Evolutionary conservation across 2,329 filamentous ascomycete species (phyloP).

Genomic region (Dactylella cylindrospora): DNA sequence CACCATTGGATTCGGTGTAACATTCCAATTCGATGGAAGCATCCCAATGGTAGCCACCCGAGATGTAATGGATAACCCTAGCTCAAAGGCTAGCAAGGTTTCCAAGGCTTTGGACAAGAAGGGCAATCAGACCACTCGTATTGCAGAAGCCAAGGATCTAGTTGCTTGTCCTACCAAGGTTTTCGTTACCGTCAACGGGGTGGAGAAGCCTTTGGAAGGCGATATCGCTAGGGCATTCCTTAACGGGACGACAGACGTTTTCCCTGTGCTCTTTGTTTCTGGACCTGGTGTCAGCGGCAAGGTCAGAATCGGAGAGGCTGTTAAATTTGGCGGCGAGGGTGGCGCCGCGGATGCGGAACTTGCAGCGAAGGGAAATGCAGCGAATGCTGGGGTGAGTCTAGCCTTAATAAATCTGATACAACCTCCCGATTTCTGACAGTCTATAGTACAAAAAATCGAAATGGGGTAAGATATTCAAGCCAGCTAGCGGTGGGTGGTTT

Average conservation of each 20-base stretch:
- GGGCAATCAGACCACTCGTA: conserved; percentile 30
- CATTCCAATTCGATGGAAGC: conserved; percentile 26
- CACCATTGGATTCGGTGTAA: conserved; percentile 25
- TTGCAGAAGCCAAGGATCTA: conserved; percentile 25
- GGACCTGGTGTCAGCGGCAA: conserved; percentile 35
- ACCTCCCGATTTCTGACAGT: background rate
- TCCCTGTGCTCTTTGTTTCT: conserved; percentile 30
- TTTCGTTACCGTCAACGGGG: conserved; percentile 30
- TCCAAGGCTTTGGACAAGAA: conserved; percentile 30
- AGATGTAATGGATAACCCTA: conserved; percentile 38
- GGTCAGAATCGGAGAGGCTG: conserved; percentile 34
- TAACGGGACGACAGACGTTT: conserved; percentile 27
- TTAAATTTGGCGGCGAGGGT: conserved; percentile 26
- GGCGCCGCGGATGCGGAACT: conserved; percentile 21
- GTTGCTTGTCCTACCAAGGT: conserved; percentile 29
- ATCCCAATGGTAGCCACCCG: conserved; percentile 30
- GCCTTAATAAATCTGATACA: background rate
- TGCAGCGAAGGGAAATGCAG: conserved; percentile 29
- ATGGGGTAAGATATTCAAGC: conserved; percentile 21
- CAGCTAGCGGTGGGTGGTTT: conserved; percentile 19
- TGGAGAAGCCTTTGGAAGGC: conserved; percentile 18
- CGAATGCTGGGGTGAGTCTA: conserved; percentile 18
- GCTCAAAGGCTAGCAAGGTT: conserved; percentile 13
- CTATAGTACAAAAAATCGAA: conserved; percentile 27
- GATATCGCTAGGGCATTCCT: conserved; percentile 17